These are phyloP conservation scores for Lodderomyces metapsilosis DNA, from an alignment of 1,139 yeast genomes.

Conservation along the genomic window DNA sequence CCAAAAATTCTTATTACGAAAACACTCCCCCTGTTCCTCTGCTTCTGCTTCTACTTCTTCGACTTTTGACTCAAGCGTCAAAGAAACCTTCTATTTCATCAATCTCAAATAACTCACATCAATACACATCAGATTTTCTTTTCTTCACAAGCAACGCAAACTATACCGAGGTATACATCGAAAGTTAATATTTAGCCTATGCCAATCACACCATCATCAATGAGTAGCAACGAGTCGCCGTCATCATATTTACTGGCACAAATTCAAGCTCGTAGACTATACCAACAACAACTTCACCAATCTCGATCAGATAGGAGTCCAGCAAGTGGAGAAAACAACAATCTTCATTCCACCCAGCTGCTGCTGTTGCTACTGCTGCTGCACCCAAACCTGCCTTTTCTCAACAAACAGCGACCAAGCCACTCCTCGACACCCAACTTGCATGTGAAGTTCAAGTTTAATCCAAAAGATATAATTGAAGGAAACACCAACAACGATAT, in stretches of 20 bases:
- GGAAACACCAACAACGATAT: slow-evolving; percentile 3
- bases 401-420: background rate
- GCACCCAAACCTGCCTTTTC: background rate
- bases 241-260: slow-evolving; percentile 7
- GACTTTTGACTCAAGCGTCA: too few species aligned
- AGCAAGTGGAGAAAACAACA: too few species aligned
- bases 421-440: slow-evolving; percentile 1
- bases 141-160: background rate
- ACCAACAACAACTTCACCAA: slow-evolving; percentile 5
- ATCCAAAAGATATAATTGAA: background rate
- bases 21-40: too few species aligned
- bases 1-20: too few species aligned
- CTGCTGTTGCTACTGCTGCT: too few species aligned
- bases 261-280: background rate
- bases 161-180: too few species aligned
- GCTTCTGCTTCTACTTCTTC: too few species aligned
- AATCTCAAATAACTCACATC: too few species aligned
- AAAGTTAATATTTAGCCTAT: too few species aligned
- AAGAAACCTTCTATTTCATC: too few species aligned
- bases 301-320: background rate
- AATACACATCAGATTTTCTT: too few species aligned
- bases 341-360: too few species aligned
- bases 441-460: slow-evolving; percentile 9
- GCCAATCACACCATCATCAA: slow-evolving; percentile 7
- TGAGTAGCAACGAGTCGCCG: slow-evolving; percentile 9